Evolutionary conservation across 2,329 filamentous ascomycete genomes (phyloP).

Genomic region (Fusarium sp.): DNA sequence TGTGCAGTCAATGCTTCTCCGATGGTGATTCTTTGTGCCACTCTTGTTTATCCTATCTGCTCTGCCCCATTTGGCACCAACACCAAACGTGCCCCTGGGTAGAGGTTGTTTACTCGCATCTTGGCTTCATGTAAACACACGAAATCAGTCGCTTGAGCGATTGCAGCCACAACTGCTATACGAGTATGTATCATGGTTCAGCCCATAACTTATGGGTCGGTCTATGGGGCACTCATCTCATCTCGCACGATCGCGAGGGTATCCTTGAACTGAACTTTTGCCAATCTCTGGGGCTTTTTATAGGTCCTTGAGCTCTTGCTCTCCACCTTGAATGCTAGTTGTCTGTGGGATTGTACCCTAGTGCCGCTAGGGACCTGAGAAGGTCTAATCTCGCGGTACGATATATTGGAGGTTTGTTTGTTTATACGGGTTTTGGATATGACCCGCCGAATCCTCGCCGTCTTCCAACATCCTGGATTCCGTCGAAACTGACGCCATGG

Average conservation of each 20-base stretch:
- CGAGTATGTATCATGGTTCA: conserved; percentile 22
- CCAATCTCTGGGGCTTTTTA: conserved; percentile 9
- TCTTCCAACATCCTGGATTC: background rate
- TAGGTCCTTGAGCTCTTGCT: background rate
- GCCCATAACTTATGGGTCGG: conserved; percentile 31
- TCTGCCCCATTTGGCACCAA: background rate
- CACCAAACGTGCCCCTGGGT: background rate
- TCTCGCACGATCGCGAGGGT: conserved; percentile 19
- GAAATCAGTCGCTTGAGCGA: conserved; percentile 15
- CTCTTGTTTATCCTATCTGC: background rate
- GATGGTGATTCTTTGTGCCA: conserved; percentile 22
- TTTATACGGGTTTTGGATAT: conserved; percentile 9
- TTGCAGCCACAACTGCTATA: conserved; percentile 3
- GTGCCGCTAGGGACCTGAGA: background rate
- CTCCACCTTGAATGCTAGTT: conserved; percentile 3
- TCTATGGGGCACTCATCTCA: conserved; percentile 24
- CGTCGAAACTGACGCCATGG: too few species aligned
- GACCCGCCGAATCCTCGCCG: background rate
- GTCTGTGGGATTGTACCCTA: background rate
- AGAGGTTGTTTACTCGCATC: conserved; percentile 15
- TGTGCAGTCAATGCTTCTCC: conserved; percentile 22
- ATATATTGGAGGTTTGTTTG: conserved; percentile 11
- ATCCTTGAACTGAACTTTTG: conserved; percentile 1
- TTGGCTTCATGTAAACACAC: conserved; percentile 11
- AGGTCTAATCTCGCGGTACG: conserved; percentile 19